Conservation (phyloP, 2,329 filamentous ascomycete genomes). For the Aspergillus arachidicola region DNA sequence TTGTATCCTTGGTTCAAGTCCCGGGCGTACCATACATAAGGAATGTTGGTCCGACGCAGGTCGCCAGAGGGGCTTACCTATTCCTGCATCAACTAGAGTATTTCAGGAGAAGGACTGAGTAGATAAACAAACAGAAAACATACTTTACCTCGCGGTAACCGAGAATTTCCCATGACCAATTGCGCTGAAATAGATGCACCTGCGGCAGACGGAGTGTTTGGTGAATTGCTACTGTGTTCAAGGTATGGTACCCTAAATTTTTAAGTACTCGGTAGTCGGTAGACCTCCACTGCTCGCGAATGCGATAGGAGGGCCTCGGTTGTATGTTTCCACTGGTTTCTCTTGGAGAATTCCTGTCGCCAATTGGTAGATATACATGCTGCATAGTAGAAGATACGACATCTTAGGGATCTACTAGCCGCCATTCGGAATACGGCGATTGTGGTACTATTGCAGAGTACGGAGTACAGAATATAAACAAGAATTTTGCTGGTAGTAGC, state of each 20-base stretch:
- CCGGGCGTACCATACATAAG: background rate
- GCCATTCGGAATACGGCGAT: background rate
- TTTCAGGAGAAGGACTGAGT: background rate
- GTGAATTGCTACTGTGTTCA: background rate
- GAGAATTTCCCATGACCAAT: background rate
- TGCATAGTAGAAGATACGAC: background rate
- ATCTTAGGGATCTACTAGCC: background rate
- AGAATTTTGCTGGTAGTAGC: background rate
- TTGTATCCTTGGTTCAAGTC: background rate
- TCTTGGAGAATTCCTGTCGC: background rate
- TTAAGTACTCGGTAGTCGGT: slow-evolving; percentile 4
- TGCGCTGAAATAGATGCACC: background rate
- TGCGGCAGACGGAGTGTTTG: background rate
- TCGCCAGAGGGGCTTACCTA: background rate
- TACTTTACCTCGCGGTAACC: background rate
- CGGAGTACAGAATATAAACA: background rate
- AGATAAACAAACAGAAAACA: background rate
- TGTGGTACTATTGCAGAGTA: background rate
- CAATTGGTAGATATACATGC: background rate
- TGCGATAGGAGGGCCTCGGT: slow-evolving; percentile 1
- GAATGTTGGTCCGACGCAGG: background rate
- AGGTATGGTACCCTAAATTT: background rate
- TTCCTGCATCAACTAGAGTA: background rate
- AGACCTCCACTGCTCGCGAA: background rate
- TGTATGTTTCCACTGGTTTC: background rate